A percentile compares a stretch with the other conserved stretches of the same genome.
These are phyloP conservation scores for Pseudogymnoascus sp. DNA, from an alignment of 2,329 filamentous ascomycete genomes.

Conservation along the genomic window DNA sequence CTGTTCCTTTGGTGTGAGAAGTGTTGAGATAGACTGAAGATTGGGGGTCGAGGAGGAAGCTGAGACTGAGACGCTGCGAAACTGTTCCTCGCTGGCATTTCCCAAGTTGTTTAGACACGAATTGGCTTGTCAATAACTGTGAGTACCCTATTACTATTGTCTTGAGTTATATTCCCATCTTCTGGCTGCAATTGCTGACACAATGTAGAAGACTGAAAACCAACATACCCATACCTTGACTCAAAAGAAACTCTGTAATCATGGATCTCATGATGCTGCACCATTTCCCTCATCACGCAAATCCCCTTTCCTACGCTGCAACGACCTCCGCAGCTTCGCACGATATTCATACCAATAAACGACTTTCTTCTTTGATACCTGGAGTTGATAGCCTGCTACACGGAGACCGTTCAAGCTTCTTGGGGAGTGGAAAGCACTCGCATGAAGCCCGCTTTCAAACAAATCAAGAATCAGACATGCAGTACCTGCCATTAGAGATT, in stretches of 20 bases:
- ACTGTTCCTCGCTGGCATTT: conserved; percentile 7
- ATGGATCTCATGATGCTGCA: conserved; percentile 8
- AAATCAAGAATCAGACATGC: conserved; percentile 4
- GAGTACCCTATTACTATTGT: neutral
- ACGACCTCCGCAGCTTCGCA: conserved; percentile 4
- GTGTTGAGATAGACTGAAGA: conserved; percentile 8
- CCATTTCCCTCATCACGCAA: conserved; percentile 1
- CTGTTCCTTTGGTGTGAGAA: neutral
- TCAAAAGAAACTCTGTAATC: conserved; percentile 2
- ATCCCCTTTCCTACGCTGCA: neutral
- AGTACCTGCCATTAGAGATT: conserved; percentile 14
- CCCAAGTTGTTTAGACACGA: neutral
- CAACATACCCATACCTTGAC: conserved; percentile 3
- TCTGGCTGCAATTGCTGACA: neutral
- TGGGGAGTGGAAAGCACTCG: neutral
- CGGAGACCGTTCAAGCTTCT: conserved; percentile 1
- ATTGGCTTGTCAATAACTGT: conserved; percentile 2
- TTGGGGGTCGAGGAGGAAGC: neutral
- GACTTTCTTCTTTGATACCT: neutral
- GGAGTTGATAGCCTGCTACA: conserved; percentile 1
- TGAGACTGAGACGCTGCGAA: conserved; percentile 2
- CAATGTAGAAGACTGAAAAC: conserved; percentile 4
- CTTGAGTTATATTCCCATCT: neutral
- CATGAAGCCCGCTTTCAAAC: neutral
- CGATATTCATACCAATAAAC: conserved; percentile 14